Evolutionary conservation across 108 stramenopile genomes (phyloP), one percentile per base, ranked within the genome.

Genomic region (Fragilariopsis cylindrus): DNA sequence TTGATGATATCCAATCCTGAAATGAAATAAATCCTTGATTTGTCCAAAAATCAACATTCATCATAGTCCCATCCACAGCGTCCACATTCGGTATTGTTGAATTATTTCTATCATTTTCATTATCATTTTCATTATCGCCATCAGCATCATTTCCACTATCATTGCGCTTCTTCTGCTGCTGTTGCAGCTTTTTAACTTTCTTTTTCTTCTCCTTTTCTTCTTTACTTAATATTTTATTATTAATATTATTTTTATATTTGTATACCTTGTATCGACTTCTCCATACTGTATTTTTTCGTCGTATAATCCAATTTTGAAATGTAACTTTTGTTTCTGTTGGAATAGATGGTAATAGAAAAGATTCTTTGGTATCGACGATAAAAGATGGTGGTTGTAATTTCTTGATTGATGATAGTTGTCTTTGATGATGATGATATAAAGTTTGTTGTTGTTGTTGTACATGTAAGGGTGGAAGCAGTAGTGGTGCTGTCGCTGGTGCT

Each of bases 1-100:
- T 75, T 6, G 71, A 56, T 5, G 65, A 18, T 48, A 89, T 65
- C 92, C 92, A 93, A 9, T 80, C 56, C 13, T 81, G 71, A 71
- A 93, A 89, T 15, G 83, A 79, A 4, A 56, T 48, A 63, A 76
- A 87, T 21, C 92, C 89, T 45, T 82, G 88, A 3, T 60, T 40
- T 2, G 83, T 69, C 91, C 91, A 92, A 82, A 92, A 92, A 62
- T 92, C 86, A 50, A 76, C 70, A 9, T 30, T 30, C 30, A 30
- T 30, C 30, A 30, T 30, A 2, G 30, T 30, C 30, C 30, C 30
- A 30, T 30, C 30, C 30, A 30, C 30, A 30, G 30, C 30, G 30
- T 30, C 30, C 30, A 30, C 30, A 30, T 30, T 30, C 30, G 76
- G 41, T 9, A 89, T 83, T 4, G 58, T 70, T 41, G 64, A 42